Conservation (phyloP, 495 filamentous ascomycete species). For the Jackrogersella multiformis region DNA sequence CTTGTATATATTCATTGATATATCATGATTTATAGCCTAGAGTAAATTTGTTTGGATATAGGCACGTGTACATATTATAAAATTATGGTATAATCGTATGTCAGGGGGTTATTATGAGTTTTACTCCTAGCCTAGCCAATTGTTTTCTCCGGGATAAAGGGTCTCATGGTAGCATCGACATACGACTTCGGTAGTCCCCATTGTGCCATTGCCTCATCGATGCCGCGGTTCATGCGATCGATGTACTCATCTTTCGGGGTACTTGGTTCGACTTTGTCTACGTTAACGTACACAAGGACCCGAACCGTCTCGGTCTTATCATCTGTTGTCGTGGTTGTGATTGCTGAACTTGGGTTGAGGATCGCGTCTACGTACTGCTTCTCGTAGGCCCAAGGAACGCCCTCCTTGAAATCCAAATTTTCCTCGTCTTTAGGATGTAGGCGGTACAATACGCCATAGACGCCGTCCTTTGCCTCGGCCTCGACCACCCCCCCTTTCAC, state of each 20-base stretch:
- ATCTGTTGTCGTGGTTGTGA: too few species aligned
- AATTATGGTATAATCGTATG: too few species aligned
- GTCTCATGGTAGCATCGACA: conserved; percentile 38
- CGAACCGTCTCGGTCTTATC: conserved; percentile 21
- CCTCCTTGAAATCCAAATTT: conserved; percentile 48
- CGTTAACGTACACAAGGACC: conserved; percentile 53
- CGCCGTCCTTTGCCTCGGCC: conserved; percentile 12
- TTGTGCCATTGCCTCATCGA: conserved; percentile 47
- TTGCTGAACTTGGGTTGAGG: too few species aligned
- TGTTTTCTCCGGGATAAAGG: conserved; percentile 17
- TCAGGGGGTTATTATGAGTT: too few species aligned
- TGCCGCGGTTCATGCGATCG: conserved; percentile 51
- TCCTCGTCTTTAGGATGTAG: conserved; percentile 47
- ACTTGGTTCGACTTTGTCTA: conserved; percentile 25
- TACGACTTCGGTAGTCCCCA: conserved; percentile 47
- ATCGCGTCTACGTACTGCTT: conserved; percentile 1
- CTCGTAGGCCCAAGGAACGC: conserved; percentile 51
- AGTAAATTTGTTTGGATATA: conserved; percentile 4
- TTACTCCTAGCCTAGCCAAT: not conserved
- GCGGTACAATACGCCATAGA: conserved; percentile 55
- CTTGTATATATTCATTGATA: not conserved
- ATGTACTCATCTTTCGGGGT: conserved; percentile 49
- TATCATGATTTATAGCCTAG: not conserved
- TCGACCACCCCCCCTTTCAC: not conserved
- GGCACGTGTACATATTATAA: conserved; percentile 14